These are phyloP conservation scores for Phalaenopsis equestris DNA, from an alignment of 106 monocot genomes.

Conservation along the genomic window DNA sequence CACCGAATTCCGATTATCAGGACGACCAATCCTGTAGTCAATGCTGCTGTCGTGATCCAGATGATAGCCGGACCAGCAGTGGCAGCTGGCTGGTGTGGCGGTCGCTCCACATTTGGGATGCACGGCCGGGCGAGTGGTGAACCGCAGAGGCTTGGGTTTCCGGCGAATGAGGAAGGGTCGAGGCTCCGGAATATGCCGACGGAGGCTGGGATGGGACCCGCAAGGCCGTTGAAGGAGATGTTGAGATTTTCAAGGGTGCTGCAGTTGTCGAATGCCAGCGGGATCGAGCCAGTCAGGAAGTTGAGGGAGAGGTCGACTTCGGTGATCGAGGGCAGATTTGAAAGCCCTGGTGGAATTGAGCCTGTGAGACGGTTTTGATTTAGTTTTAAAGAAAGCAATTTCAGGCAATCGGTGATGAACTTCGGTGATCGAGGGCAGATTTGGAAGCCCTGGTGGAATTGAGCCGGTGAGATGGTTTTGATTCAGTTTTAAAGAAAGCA, in stretches of 20 bases:
- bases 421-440: constrained; percentile 70
- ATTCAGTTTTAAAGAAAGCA: constrained; percentile 51
- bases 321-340: constrained; percentile 67
- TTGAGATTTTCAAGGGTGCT: constrained; percentile 81
- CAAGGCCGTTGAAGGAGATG: constrained; percentile 68
- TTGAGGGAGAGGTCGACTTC: constrained; percentile 69
- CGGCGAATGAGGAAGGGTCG: constrained; percentile 46
- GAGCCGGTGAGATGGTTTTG: constrained; percentile 48
- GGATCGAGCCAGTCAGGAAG: constrained; percentile 51
- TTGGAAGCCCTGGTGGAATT: constrained; percentile 57
- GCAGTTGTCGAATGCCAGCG: constrained; percentile 57
- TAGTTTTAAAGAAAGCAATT: constrained; percentile 54
- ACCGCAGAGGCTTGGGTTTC: constrained; percentile 68
- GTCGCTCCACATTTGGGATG: background rate
- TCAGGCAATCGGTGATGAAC: constrained; percentile 51
- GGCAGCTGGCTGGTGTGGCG: background rate
- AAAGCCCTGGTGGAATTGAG: constrained; percentile 51
- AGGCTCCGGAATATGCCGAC: constrained; percentile 26
- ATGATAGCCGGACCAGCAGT: constrained; percentile 30
- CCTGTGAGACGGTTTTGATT: constrained; percentile 49
- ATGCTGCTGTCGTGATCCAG: constrained; percentile 54
- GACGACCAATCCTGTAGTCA: constrained; percentile 37
- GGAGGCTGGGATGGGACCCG: constrained; percentile 32
- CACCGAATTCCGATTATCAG: constrained; percentile 34
- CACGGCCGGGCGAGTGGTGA: constrained; percentile 30